Evolutionary conservation across 345 rosid genomes (phyloP), one percentile per base, ranked within the genome.

Genomic region (Jatropha curcas): DNA sequence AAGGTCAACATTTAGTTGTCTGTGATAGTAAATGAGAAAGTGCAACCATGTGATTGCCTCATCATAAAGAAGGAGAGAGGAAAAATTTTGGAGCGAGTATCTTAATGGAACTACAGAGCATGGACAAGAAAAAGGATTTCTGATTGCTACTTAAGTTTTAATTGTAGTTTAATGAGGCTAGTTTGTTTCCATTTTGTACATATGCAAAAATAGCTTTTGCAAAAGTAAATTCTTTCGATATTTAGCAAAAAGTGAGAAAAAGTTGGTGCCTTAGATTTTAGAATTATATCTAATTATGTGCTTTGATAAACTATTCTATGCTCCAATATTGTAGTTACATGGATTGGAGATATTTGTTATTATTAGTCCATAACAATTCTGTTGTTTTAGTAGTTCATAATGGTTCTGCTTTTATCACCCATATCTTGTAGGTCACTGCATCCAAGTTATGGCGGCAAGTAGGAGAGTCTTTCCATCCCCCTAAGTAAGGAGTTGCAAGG

Each of bases 381-480:
- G n/a, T n/a, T n/a, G n/a, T n/a, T n/a, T n/a, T n/a, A n/a, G n/a
- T n/a, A n/a, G n/a, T n/a, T n/a, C n/a, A n/a, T n/a, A n/a, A n/a
- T n/a, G n/a, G n/a, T n/a, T n/a, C 70, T 68, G 43, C 61, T 68
- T 79, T 72, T 58, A 51, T 22, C 68, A 14, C 56, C 57, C 35
- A 31, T 77, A 46, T 74, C 52, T 78, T 85, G 74, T 75, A 93
- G 98, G 98, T 91, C 80, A 93, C 98, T 48, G 70, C 86, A 63
- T 74, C 85, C 31, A 91, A 89, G 79, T 82, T 85, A 65, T 91
- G 98, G 98, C 86, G 95, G 79, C 92, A 88, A 82, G 90, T 93
- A 41, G 98, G 98, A 78, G 97, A 92, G 80, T 88, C 97, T 62
- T 92, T 92, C 83, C 82, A 90, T 71, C 98, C 98, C 50, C 98